Evolutionary conservation across 1,284 basidiomycete species (phyloP).

Genomic region (Malassezia slooffiae): DNA sequence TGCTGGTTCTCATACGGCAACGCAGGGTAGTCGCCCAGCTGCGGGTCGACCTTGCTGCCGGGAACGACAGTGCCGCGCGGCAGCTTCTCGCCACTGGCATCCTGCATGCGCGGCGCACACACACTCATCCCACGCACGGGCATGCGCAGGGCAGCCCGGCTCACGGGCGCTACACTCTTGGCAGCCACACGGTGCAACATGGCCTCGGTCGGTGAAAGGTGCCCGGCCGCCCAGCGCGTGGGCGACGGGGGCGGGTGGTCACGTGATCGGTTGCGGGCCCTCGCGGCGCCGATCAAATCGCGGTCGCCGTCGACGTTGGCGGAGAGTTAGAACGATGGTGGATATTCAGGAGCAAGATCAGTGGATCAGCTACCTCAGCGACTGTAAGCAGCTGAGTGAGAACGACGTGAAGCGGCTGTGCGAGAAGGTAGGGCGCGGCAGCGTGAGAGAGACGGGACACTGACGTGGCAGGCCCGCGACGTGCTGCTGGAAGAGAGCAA

Average conservation of each 20-base stretch:
- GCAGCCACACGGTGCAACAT: constrained; percentile 3
- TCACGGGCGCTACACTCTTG: constrained; percentile 3
- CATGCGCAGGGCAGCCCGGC: constrained; percentile 2
- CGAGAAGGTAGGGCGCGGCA: constrained; percentile 69
- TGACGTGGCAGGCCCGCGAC: constrained; percentile 67
- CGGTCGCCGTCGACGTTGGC: no score
- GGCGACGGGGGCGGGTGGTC: background rate
- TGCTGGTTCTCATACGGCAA: constrained; percentile 31
- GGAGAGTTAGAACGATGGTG: constrained; percentile 20
- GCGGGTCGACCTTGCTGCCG: constrained; percentile 33
- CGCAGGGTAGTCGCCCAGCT: constrained; percentile 44
- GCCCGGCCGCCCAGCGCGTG: background rate
- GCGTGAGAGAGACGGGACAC: background rate
- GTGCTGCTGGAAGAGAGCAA: constrained; percentile 65
- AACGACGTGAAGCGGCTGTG: constrained; percentile 93
- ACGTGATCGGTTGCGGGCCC: no score
- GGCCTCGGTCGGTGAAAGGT: background rate
- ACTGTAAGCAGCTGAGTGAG: constrained; percentile 95
- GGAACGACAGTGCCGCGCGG: constrained; percentile 10
- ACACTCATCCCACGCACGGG: constrained; percentile 3
- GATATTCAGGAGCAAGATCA: constrained; percentile 44
- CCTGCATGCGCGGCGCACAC: background rate
- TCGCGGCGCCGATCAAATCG: no score
- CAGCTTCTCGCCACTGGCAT: background rate
- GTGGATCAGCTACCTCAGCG: constrained; percentile 93